These are phyloP conservation scores for Mycena latifolia DNA, from an alignment of 768 basidiomycete genomes.

Conservation along the genomic window DNA sequence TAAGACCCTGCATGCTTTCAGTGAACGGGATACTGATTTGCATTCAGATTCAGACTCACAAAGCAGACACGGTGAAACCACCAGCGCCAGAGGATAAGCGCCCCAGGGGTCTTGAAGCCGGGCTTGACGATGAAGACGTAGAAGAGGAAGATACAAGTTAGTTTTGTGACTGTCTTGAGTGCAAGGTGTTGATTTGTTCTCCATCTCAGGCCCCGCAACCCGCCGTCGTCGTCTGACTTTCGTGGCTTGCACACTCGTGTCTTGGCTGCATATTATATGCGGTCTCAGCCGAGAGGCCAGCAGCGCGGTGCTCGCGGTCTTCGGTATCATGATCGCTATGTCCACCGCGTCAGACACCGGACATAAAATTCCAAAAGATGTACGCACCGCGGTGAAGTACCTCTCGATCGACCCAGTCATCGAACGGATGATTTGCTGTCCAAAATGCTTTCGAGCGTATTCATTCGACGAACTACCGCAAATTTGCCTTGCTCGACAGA, in stretches of 20 bases:
- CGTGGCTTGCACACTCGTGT: slow-evolving; percentile 8
- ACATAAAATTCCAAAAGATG: too few species aligned
- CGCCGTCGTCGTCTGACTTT: slow-evolving; percentile 8
- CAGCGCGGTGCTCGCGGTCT: slow-evolving; percentile 14
- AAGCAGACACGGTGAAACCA: not conserved
- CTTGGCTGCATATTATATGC: slow-evolving; percentile 28
- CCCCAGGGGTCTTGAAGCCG: not conserved
- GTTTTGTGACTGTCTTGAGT: slow-evolving; percentile 2
- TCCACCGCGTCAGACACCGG: not conserved
- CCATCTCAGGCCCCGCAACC: slow-evolving; percentile 12
- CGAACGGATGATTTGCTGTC: slow-evolving; percentile 25
- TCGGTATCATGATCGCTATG: slow-evolving; percentile 9
- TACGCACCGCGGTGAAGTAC: slow-evolving; percentile 19
- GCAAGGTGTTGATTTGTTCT: slow-evolving; percentile 6
- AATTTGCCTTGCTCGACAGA: slow-evolving; percentile 20
- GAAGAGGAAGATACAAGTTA: not conserved
- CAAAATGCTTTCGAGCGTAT: slow-evolving; percentile 24
- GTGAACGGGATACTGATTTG: not conserved
- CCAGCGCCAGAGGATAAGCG: not conserved
- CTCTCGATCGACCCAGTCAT: slow-evolving; percentile 24
- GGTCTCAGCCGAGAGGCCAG: slow-evolving; percentile 24
- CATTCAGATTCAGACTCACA: slow-evolving; percentile 1
- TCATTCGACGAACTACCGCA: slow-evolving; percentile 18
- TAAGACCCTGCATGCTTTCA: not conserved
- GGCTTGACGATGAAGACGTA: not conserved